A percentile compares a stretch with the other conserved stretches of the same genome.
These are phyloP conservation scores for Themeda triandra DNA, from an alignment of 176 grass and related monocot species.

Conservation along the genomic window DNA sequence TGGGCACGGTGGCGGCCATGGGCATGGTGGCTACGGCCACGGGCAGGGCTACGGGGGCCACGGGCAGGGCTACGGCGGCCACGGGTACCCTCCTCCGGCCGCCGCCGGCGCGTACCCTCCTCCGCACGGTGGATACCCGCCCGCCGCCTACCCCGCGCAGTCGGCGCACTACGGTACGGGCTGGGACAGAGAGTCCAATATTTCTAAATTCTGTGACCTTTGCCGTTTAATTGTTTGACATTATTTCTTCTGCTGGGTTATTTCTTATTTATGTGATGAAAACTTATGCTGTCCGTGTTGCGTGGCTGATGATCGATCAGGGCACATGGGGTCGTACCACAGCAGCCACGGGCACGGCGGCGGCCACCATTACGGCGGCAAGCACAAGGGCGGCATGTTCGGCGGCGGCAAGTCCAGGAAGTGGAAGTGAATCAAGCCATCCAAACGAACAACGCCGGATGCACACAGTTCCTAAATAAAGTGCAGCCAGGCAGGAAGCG, in stretches of 20 bases:
- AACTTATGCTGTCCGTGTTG: not conserved
- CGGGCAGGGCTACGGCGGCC: not conserved
- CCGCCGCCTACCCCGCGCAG: conserved; percentile 36
- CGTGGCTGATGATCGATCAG: not conserved
- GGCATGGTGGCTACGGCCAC: not conserved
- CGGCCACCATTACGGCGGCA: conserved; percentile 28
- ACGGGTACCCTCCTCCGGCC: conserved; percentile 26
- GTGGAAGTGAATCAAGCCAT: conserved; percentile 35
- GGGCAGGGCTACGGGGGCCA: no score
- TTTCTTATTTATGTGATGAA: not conserved
- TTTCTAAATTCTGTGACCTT: not conserved
- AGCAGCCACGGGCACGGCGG: conserved; percentile 23
- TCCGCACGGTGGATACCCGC: conserved; percentile 30
- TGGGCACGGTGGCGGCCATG: not conserved
- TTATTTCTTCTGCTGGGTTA: not conserved
- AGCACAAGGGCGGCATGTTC: conserved; percentile 48
- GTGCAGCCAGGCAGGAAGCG: not conserved
- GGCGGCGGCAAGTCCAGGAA: conserved; percentile 39
- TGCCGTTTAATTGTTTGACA: no score
- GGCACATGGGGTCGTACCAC: conserved; percentile 40
- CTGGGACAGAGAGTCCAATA: no score
- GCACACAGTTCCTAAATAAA: conserved; percentile 21
- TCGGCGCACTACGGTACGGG: conserved; percentile 9
- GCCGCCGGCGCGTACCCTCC: conserved; percentile 24
- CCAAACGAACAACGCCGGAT: no score